Conservation (phyloP, 768 basidiomycete species). For the Boletus reticulatus region DNA sequence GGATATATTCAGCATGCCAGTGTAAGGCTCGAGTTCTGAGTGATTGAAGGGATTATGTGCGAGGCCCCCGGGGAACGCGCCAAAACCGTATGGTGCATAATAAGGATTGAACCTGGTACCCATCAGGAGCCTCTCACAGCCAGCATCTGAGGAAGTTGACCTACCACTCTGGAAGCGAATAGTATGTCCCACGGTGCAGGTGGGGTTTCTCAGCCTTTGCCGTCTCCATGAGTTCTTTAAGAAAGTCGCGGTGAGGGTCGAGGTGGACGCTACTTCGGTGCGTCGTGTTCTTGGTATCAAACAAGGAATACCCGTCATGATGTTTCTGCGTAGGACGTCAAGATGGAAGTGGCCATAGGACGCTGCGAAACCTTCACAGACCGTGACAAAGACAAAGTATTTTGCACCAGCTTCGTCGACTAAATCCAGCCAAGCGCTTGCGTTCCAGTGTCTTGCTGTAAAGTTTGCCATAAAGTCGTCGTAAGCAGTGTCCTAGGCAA, state of each 20-base stretch:
- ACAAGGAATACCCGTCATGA: constrained; percentile 58
- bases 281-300: constrained; percentile 54
- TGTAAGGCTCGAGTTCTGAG: constrained; percentile 51
- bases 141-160: constrained; percentile 1
- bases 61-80: constrained; percentile 51
- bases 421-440: constrained; percentile 52
- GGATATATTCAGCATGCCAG: constrained; percentile 45
- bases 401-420: constrained; percentile 57
- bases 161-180: constrained; percentile 54
- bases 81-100: constrained; percentile 48
- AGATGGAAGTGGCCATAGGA: neutral
- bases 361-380: constrained; percentile 16
- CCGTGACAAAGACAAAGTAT: constrained; percentile 59
- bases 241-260: constrained; percentile 50
- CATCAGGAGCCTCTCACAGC: neutral
- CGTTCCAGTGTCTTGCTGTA: constrained; percentile 50
- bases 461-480: constrained; percentile 60
- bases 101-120: constrained; percentile 53
- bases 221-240: constrained; percentile 48
- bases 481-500: constrained; percentile 42
- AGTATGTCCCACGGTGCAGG: constrained; percentile 57
- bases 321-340: constrained; percentile 43
- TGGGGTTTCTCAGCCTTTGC: constrained; percentile 49
- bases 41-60: constrained; percentile 50
- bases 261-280: constrained; percentile 48